These are phyloP conservation scores for Hyaloscypha variabilis DNA, from an alignment of 495 filamentous ascomycete genomes.

Conservation along the genomic window DNA sequence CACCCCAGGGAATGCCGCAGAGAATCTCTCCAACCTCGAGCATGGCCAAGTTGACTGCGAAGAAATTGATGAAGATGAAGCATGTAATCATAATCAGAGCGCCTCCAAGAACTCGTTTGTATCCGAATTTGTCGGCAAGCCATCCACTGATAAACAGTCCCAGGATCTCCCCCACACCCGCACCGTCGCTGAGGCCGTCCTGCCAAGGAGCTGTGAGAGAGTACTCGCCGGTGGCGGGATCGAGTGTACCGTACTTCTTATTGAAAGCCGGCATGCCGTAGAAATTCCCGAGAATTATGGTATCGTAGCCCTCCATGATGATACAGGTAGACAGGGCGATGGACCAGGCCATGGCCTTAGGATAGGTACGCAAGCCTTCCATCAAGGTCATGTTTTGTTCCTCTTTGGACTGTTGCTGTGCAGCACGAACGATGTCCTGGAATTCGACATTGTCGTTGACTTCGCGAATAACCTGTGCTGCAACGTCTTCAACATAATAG, in stretches of 20 bases:
- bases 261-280: slow-evolving; percentile 61
- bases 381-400: slow-evolving; percentile 54
- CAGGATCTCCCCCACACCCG: slow-evolving; percentile 67
- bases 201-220: slow-evolving; percentile 75
- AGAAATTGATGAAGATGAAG: slow-evolving; percentile 76
- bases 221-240: slow-evolving; percentile 57
- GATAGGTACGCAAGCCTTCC: slow-evolving; percentile 52
- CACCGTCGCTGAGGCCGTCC: slow-evolving; percentile 70
- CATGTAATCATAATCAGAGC: slow-evolving; percentile 65
- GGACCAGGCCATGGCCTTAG: slow-evolving; percentile 59
- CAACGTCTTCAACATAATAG: no score
- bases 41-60: slow-evolving; percentile 65
- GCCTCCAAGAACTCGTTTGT: slow-evolving; percentile 58
- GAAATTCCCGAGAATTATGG: slow-evolving; percentile 57
- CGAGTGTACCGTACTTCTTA: slow-evolving; percentile 68
- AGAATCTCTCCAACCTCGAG: slow-evolving; percentile 54
- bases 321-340: slow-evolving; percentile 60
- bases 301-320: slow-evolving; percentile 66
- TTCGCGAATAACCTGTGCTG: no score
- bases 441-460: no score
- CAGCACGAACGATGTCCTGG: no score
- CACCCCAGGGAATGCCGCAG: slow-evolving; percentile 38
- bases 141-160: slow-evolving; percentile 74
- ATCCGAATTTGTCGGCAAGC: slow-evolving; percentile 69
- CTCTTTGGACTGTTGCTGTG: no score